These are phyloP conservation scores for Sicyos edulis DNA, from an alignment of 306 rosid species.

Conservation along the genomic window DNA sequence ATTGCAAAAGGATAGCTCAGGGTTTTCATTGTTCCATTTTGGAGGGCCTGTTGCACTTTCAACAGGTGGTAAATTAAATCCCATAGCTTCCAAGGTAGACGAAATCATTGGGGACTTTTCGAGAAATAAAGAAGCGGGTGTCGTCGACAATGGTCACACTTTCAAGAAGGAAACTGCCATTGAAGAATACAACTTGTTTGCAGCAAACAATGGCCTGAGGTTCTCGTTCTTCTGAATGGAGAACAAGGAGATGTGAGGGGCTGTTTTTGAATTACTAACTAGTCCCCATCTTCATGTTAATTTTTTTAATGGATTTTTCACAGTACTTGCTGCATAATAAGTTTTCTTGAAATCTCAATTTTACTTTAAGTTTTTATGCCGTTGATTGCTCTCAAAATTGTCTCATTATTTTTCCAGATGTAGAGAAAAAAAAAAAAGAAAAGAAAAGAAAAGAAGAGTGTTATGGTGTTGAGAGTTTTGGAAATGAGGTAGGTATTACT, in stretches of 20 bases:
- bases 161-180: slow-evolving; percentile 58
- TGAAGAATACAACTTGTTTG: slow-evolving; percentile 95
- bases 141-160: slow-evolving; percentile 38
- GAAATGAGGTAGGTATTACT: slow-evolving; percentile 5
- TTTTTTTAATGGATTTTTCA: slow-evolving; percentile 40
- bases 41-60: slow-evolving; percentile 87
- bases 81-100: slow-evolving; percentile 38
- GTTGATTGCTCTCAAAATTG: slow-evolving; percentile 43
- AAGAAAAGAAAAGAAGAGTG: slow-evolving; percentile 29
- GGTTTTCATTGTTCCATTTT: slow-evolving; percentile 86
- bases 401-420: slow-evolving; percentile 34
- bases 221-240: slow-evolving; percentile 63
- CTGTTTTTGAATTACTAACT: slow-evolving; percentile 39
- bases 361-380: slow-evolving; percentile 28
- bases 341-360: slow-evolving; percentile 40
- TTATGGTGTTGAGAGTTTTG: slow-evolving; percentile 40
- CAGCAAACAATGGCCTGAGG: slow-evolving; percentile 61
- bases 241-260: slow-evolving; percentile 52
- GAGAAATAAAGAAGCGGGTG: slow-evolving; percentile 37
- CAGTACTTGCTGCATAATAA: slow-evolving; percentile 62
- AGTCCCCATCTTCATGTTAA: slow-evolving; percentile 52
- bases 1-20: slow-evolving; percentile 31
- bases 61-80: slow-evolving; percentile 36
- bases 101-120: slow-evolving; percentile 34
- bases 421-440: slow-evolving; percentile 28